Conservation (phyloP, 1,284 basidiomycete species). For the Trichosporon sp. region DNA sequence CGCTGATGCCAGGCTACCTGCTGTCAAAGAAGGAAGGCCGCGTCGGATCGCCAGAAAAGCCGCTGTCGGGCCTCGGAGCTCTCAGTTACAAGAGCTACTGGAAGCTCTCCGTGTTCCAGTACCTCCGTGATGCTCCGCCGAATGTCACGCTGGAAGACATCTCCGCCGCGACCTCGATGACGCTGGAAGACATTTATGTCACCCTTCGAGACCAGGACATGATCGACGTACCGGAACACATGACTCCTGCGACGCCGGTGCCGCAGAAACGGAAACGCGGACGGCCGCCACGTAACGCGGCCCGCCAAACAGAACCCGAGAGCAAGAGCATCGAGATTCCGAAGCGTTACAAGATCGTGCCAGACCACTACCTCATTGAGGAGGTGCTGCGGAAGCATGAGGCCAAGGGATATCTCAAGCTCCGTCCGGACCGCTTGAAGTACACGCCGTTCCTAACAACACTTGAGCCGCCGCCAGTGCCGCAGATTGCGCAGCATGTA, state of each 20-base stretch:
- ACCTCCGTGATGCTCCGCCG: conserved; percentile 58
- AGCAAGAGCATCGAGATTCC: conserved; percentile 54
- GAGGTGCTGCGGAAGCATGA: conserved; percentile 68
- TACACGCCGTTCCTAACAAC: conserved; percentile 87
- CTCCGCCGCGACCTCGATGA: conserved; percentile 81
- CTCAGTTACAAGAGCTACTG: conserved; percentile 94
- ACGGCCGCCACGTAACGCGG: conserved; percentile 18
- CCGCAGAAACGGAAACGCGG: conserved; percentile 9
- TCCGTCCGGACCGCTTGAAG: conserved; percentile 81
- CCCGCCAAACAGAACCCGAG: conserved; percentile 9
- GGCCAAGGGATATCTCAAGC: conserved; percentile 70
- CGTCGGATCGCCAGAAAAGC: conserved; percentile 85
- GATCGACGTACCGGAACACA: conserved; percentile 54
- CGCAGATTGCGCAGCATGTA: neutral
- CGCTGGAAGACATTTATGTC: conserved; percentile 76
- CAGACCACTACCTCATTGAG: conserved; percentile 70
- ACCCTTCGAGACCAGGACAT: conserved; percentile 74
- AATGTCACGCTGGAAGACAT: conserved; percentile 82
- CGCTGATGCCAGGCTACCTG: conserved; percentile 68
- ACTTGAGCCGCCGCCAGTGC: conserved; percentile 14
- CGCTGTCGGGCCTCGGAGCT: conserved; percentile 81
- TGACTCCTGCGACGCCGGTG: neutral
- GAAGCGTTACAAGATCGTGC: conserved; percentile 69
- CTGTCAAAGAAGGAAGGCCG: conserved; percentile 90
- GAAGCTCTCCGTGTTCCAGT: conserved; percentile 84